Conservation (phyloP, 164 flowering plant species). For the Umbellularia californica region DNA sequence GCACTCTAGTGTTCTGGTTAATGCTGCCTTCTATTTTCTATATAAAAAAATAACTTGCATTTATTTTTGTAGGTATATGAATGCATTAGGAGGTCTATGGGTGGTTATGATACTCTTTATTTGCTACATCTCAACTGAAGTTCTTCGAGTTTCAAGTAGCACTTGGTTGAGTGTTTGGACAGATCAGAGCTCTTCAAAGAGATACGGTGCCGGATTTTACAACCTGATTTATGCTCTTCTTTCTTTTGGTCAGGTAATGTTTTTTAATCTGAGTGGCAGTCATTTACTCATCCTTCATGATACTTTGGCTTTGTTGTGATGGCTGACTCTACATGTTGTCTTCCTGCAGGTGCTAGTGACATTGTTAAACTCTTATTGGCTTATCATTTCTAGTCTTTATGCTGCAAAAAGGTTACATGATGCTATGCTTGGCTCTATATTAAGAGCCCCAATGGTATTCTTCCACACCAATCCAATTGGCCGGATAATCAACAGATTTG, state of each 20-base stretch:
- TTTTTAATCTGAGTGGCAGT: neutral
- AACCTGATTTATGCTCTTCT: slow-evolving; percentile 67
- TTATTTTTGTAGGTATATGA: slow-evolving; percentile 59
- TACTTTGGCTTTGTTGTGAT: slow-evolving; percentile 2
- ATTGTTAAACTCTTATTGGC: slow-evolving; percentile 88
- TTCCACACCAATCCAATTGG: slow-evolving; percentile 97
- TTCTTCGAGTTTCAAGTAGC: slow-evolving; percentile 81
- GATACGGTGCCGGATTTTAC: slow-evolving; percentile 60
- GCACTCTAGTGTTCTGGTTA: neutral
- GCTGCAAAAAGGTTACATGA: slow-evolving; percentile 92
- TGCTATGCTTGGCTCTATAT: slow-evolving; percentile 80
- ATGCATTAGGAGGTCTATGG: slow-evolving; percentile 91
- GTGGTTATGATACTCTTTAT: slow-evolving; percentile 66
- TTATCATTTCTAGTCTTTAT: slow-evolving; percentile 84
- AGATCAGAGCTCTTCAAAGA: slow-evolving; percentile 44
- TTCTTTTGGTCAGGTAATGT: slow-evolving; percentile 75
- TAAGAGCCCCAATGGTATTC: slow-evolving; percentile 98
- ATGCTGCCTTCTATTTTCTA: neutral
- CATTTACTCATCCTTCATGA: neutral
- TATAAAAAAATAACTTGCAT: neutral
- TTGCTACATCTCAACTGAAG: slow-evolving; percentile 73
- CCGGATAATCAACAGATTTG: slow-evolving; percentile 90
- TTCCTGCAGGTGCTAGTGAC: slow-evolving; percentile 70
- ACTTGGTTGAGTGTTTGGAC: slow-evolving; percentile 98
- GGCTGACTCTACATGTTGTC: slow-evolving; percentile 1